Percentiles rank a stretch among this genome's conserved stretches.
Evolutionary conservation across 1,139 yeast species (phyloP).

Genomic region (Saccharomyces hybrid): DNA sequence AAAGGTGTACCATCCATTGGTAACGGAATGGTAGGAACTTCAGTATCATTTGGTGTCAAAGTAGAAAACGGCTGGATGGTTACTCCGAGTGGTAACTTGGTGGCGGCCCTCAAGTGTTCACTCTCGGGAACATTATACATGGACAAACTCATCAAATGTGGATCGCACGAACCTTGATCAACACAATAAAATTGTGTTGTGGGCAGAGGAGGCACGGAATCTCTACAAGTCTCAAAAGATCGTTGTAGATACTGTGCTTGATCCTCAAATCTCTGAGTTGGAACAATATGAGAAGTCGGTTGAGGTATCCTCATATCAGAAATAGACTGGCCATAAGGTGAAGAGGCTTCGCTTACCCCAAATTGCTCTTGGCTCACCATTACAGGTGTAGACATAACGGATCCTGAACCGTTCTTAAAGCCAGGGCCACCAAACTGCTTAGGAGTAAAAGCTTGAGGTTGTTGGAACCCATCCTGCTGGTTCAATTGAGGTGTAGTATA

Average conservation of each 20-base stretch:
- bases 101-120: conserved; percentile 59
- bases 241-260: conserved; percentile 43
- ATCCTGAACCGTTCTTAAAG: too few relatives aligned
- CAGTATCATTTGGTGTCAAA: conserved; percentile 34
- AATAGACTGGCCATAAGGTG: conserved; percentile 5
- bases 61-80: conserved; percentile 82
- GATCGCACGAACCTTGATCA: conserved; percentile 82
- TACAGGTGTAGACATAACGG: too few relatives aligned
- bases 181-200: conserved; percentile 61
- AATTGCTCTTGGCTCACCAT: too few relatives aligned
- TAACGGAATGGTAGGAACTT: conserved; percentile 6
- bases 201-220: conserved; percentile 75
- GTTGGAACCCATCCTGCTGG: too few relatives aligned
- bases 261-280: conserved; percentile 47
- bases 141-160: conserved; percentile 69
- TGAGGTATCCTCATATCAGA: conserved; percentile 9
- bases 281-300: conserved; percentile 40
- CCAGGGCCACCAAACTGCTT: too few relatives aligned
- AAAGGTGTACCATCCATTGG: conserved; percentile 42
- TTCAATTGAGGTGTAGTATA: too few relatives aligned
- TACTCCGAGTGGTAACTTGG: conserved; percentile 77
- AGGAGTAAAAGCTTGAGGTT: too few relatives aligned
- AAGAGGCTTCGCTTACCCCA: too few relatives aligned
- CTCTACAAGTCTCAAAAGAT: conserved; percentile 61
- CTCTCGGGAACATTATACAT: conserved; percentile 80